Evolutionary conservation across 2,329 filamentous ascomycete species (phyloP), one percentile per base, ranked within the genome.

Genomic region (Trichoderma atroviride): DNA sequence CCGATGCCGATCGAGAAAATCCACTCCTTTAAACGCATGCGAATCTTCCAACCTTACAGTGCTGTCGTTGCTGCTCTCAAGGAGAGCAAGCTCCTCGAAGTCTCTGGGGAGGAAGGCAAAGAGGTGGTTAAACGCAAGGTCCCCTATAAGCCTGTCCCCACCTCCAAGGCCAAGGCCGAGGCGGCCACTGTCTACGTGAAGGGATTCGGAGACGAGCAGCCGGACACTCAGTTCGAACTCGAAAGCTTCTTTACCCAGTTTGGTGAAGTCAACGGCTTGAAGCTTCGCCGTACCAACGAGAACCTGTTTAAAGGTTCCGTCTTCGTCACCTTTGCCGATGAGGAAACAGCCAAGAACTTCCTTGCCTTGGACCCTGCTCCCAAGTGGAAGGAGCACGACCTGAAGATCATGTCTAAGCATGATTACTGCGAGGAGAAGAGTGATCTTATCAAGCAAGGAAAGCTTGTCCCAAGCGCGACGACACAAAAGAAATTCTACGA

Each of bases 11-110:
- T 99, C 74, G 89, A 90, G 76, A 87, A 90, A 71, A 89, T 99
- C 73, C 89, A 90, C 85, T 89, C 84, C 63, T 99, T 99, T 87
- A 95, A 94, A 83, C 94, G 96, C 79, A 99, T 99, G 96, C 91
- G 89, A 74, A 92, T 91, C 76, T 99, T 98, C 87, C 90, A 96
- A 82, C 93, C 93, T 53, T 94, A 94, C 83, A 89, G 88, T 68
- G 91, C 92, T 69, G 88, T 99, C 55, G 90, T 97, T 71, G 89
- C 89, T 65, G 95, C 96, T 43, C 87, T 98, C 64, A 92, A 91
- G 80, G 88, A 92, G 27, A 96, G 92, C 82, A 85, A 86, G 35
- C 82, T 89, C 70, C 85, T 99, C 61, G 88, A 92, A 7, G 81
- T 98, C 67, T 86, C 88, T 68, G 93, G 96, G 66, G 85, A 91